These are phyloP conservation scores for Alternaria hordeiaustralica DNA, from an alignment of 2,329 filamentous ascomycete species.

Conservation along the genomic window DNA sequence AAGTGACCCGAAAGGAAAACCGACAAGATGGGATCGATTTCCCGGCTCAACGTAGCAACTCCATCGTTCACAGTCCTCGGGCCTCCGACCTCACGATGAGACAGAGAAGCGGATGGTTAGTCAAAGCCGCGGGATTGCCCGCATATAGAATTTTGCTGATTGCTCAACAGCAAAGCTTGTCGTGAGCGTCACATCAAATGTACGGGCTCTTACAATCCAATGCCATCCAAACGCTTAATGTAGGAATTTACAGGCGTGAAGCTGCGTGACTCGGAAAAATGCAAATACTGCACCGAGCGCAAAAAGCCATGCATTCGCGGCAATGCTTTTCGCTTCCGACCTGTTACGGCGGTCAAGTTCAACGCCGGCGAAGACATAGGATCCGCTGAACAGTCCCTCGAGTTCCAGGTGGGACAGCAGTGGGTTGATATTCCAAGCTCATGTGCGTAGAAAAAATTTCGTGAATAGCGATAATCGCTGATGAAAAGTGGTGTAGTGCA, in stretches of 20 bases:
- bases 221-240: not conserved
- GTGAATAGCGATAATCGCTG: not conserved
- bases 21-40: conserved; percentile 10
- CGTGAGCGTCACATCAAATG: conserved; percentile 44
- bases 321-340: conserved; percentile 41
- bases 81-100: conserved; percentile 22
- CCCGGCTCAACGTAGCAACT: conserved; percentile 8
- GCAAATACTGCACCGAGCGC: conserved; percentile 40
- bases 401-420: conserved; percentile 32
- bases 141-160: conserved; percentile 17
- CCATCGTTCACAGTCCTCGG: not conserved
- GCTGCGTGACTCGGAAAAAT: conserved; percentile 35
- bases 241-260: conserved; percentile 29
- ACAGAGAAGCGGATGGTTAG: conserved; percentile 40
- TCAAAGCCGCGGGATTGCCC: not conserved
- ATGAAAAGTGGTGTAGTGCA: conserved; percentile 23
- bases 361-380: conserved; percentile 42
- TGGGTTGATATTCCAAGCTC: conserved; percentile 37
- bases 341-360: conserved; percentile 40
- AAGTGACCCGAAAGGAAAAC: not conserved
- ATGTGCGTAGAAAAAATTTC: conserved; percentile 17
- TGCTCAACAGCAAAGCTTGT: conserved; percentile 32
- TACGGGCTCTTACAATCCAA: conserved; percentile 11
- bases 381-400: conserved; percentile 37
- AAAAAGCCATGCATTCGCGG: conserved; percentile 35